Conservation (phyloP, 768 basidiomycete species). For the Paxillus rubicundulus region DNA sequence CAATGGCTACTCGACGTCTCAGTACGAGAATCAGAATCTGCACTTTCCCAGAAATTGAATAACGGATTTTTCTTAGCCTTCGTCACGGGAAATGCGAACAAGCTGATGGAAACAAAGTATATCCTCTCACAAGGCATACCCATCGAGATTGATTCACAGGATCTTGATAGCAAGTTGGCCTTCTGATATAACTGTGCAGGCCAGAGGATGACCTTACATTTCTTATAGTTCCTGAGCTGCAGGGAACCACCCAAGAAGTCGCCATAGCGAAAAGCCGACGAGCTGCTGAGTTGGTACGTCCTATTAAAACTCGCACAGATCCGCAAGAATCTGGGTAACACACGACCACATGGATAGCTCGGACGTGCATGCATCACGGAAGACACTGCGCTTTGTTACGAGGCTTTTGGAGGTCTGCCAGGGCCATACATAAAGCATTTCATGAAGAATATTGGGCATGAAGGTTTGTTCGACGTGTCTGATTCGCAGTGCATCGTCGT, state of each 20-base stretch:
- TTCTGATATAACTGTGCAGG: background rate
- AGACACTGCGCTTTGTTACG: constrained; percentile 92
- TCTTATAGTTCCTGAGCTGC: constrained; percentile 81
- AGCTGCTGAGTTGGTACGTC: constrained; percentile 75
- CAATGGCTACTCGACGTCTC: constrained; percentile 23
- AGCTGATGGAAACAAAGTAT: constrained; percentile 81
- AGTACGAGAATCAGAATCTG: constrained; percentile 15
- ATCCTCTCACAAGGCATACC: constrained; percentile 69
- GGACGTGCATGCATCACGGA: constrained; percentile 71
- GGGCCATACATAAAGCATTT: constrained; percentile 99
- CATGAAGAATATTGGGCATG: constrained; percentile 76
- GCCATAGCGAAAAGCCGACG: constrained; percentile 81
- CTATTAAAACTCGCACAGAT: background rate
- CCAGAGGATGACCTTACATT: background rate
- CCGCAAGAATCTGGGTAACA: background rate
- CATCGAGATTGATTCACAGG: constrained; percentile 73
- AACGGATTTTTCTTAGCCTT: constrained; percentile 59
- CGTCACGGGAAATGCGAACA: constrained; percentile 93
- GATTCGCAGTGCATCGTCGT: background rate
- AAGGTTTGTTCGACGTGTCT: constrained; percentile 46
- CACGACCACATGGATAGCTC: constrained; percentile 30
- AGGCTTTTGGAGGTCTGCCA: constrained; percentile 85
- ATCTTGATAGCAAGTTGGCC: constrained; percentile 68
- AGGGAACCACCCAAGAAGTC: constrained; percentile 90
- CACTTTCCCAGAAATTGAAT: background rate